Conservation (phyloP, 345 rosid species). For the Salix arbutifolia region DNA sequence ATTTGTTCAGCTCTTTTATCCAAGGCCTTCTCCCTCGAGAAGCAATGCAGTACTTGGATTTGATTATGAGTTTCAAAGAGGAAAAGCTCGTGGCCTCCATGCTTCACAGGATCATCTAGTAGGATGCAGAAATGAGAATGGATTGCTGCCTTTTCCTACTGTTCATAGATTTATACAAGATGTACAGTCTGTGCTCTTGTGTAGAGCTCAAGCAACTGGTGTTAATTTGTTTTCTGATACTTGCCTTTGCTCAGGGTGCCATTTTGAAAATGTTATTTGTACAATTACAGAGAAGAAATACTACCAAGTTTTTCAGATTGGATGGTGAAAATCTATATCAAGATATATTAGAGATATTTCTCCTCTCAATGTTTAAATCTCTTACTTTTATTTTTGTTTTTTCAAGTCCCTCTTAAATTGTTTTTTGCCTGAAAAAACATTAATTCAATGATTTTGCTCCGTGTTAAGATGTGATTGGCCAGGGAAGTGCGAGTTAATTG, state of each 20-base stretch:
- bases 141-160: neutral
- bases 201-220: neutral
- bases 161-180: neutral
- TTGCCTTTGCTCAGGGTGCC: neutral
- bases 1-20: slow-evolving; percentile 41
- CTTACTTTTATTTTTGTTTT: no score
- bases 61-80: slow-evolving; percentile 40
- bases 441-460: no score
- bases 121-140: neutral
- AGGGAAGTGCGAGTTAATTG: no score
- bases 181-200: neutral
- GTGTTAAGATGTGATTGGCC: no score
- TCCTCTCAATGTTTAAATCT: no score
- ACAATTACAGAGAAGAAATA: neutral
- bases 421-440: no score
- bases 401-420: no score
- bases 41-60: slow-evolving; percentile 60
- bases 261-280: neutral
- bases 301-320: neutral
- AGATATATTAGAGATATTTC: no score
- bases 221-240: neutral
- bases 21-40: slow-evolving; percentile 57
- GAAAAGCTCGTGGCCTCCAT: slow-evolving; percentile 16
- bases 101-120: slow-evolving; percentile 11
- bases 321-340: no score